Evolutionary conservation across 148 eudicot genomes (phyloP).

Genomic region (Bassia scoparia): DNA sequence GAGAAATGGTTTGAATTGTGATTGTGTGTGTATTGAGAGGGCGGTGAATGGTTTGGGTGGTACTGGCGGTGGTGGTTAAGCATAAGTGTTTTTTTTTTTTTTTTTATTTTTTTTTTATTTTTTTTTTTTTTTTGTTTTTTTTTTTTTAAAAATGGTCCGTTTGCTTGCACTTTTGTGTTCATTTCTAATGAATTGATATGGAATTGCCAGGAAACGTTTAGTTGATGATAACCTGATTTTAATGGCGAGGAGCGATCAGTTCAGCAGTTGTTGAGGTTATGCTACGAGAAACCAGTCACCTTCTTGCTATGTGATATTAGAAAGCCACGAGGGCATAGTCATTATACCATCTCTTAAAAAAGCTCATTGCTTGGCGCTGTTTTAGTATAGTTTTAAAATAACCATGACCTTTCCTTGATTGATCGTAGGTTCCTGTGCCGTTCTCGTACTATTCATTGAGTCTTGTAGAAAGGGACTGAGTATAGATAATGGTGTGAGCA

Average conservation of each 20-base stretch:
- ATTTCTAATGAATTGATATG: neutral
- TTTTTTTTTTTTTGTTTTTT: too few species aligned
- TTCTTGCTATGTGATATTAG: constrained; percentile 79
- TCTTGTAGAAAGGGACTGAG: constrained; percentile 46
- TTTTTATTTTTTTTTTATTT: too few species aligned
- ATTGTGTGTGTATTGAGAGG: too few species aligned
- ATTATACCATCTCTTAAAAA: neutral
- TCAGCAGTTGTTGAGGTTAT: constrained; percentile 70
- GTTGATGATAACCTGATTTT: neutral
- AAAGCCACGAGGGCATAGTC: constrained; percentile 87
- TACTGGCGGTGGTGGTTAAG: too few species aligned
- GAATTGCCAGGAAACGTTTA: neutral
- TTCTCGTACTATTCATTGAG: constrained; percentile 75
- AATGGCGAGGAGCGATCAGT: constrained; percentile 58
- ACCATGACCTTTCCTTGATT: constrained; percentile 9
- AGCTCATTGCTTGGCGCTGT: too few species aligned
- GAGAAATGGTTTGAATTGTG: too few species aligned
- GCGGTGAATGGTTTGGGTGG: too few species aligned
- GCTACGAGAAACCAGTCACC: constrained; percentile 80
- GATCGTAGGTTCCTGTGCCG: constrained; percentile 66
- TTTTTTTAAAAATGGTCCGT: too few species aligned
- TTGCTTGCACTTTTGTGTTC: neutral
- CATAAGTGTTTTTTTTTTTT: too few species aligned
- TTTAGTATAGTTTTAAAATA: neutral
- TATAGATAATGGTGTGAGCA: constrained; percentile 28